Conservation (phyloP, 495 filamentous ascomycete genomes). For the Talaromyces stipitatus region DNA sequence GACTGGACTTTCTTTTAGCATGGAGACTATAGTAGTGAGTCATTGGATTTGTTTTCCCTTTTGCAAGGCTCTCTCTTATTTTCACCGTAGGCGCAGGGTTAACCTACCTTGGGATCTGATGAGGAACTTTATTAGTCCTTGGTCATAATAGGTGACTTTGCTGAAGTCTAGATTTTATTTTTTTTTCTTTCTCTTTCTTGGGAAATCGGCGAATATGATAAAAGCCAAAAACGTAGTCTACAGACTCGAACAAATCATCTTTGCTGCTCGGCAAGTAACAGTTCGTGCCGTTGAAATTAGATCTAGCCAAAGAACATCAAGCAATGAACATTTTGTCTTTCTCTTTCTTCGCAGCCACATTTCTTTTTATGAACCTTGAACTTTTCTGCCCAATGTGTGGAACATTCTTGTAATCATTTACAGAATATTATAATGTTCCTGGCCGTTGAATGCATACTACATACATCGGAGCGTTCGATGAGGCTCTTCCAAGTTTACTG, state of each 20-base stretch:
- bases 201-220: neutral
- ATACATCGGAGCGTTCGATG: too few species aligned
- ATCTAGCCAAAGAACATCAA: neutral
- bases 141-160: too few species aligned
- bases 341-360: neutral
- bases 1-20: too few species aligned
- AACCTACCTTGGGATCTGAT: neutral
- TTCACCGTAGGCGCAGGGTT: neutral
- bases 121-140: too few species aligned
- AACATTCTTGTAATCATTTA: neutral
- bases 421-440: neutral
- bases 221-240: neutral
- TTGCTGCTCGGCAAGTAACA: neutral
- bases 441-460: too few species aligned
- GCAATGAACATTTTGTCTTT: neutral
- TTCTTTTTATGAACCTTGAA: neutral
- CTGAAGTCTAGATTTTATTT: neutral
- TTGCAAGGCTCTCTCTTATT: too few species aligned
- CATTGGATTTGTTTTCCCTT: too few species aligned
- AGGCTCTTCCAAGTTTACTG: too few species aligned
- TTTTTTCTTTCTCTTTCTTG: neutral
- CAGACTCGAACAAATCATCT: neutral
- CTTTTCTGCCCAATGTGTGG: too few species aligned
- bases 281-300: neutral
- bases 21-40: too few species aligned